Evolutionary conservation across 345 rosid genomes (phyloP), one percentile per base, ranked within the genome.

Genomic region (Eucalyptus regnans): DNA sequence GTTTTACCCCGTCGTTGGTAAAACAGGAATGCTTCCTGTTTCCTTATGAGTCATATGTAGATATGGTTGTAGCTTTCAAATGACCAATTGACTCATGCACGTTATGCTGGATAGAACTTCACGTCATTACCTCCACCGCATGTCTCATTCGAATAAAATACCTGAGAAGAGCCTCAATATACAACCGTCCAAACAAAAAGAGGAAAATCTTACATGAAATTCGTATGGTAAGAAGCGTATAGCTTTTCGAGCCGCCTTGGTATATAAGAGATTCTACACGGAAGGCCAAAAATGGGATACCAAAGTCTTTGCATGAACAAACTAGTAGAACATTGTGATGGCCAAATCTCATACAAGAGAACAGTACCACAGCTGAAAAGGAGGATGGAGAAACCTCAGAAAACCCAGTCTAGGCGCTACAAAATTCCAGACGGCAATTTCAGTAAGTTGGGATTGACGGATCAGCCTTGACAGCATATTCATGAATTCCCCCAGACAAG

Each of bases 401-500:
- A 22, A 76, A 76, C 48, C 83, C 9, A 14, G 8, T 76, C 84
- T 76, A 76, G 22, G 84, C 48, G 44, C 48, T 41, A 41, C 48
- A 76, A 41, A 41, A 76, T 76, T 76, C 84, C 43, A 20, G 84
- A 41, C 27, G 22, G 71, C 86, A 51, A 51, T 87, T 46, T 95
- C 93, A 95, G 92, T 97, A 97, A 7, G 95, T 96, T 86, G 99
- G 99, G 51, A 96, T 88, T 18, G 99, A 93, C 60, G 95, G 94
- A 90, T 97, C 98, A 80, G 90, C 99, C 91, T 92, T 93, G 89
- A 91, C 92, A 79, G 99, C 95, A 66, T 96, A 96, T 1, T 95
- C 97, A 88, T 95, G 98, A 76, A 97, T 96, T 91, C 99, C 99
- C 43, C 99, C 99, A 11, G 96, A 91, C 18, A 96, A 76, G 62